Evolutionary conservation across 768 basidiomycete genomes (phyloP), one percentile per base, ranked within the genome.

Genomic region (Collybia sordida): DNA sequence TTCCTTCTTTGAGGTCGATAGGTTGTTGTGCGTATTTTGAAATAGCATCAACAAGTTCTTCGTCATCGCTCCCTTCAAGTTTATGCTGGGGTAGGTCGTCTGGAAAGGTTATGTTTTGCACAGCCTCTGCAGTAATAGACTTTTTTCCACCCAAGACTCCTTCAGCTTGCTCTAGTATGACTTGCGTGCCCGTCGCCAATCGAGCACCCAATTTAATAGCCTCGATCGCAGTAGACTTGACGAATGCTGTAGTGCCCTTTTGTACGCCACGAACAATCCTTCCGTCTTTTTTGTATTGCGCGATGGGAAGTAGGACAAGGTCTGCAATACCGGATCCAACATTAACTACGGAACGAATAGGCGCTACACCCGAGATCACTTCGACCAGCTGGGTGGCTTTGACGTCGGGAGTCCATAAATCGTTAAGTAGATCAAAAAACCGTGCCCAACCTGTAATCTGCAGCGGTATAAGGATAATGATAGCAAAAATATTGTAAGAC

Each of bases 381-480:
- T 98, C 96, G 14, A 92, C 92, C 9, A 99, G 81, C 63, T 99
- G 97, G 7, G 97, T 98, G 11, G 97, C 94, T 66, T 98, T 98
- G 45, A 99, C 97, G 66, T 99, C 97, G 3, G 97, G 97, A 0
- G 97, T 98, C 97, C 97, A 99, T 21, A 98, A 73, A 61, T 98
- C 96, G 58, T 98, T 97, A n/a, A 99, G 72, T 38, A 90, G 80
- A 56, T 94, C 90, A 55, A 92, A 93, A 25, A 98, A 73, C 39
- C 85, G 82, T 7, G 89, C 74, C 91, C 93, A 94, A n/a, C 95
- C 95, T 14, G 90, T 88, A 39, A 98, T 80, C 96, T 98, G 59
- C n/a, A 44, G 38, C 6, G 21, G 47, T 6, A n/a, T 50, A 17
- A 57, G 38, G 49, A 22, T 22, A 54, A 31, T 38, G 5, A 36